A percentile compares a stretch with the other conserved stretches of the same genome.
Evolutionary conservation across 305 asterid genomes (phyloP).

Genomic region (Euphrasia arctica): DNA sequence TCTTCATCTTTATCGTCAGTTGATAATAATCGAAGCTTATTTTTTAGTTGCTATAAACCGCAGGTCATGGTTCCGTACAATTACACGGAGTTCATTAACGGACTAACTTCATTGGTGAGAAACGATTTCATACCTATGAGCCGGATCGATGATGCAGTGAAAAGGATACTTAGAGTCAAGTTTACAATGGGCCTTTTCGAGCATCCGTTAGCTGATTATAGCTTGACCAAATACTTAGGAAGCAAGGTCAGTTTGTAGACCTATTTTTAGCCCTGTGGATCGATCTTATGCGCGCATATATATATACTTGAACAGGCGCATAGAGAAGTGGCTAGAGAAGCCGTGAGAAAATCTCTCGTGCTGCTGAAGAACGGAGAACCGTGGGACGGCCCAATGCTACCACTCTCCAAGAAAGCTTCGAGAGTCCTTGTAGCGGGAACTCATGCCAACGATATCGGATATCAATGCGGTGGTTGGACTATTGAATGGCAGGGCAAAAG

Average conservation of each 20-base stretch:
- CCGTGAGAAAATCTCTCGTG: constrained; percentile 59
- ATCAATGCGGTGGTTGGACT: constrained; percentile 66
- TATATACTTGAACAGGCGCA: constrained; percentile 33
- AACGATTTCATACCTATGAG: constrained; percentile 42
- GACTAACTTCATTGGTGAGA: constrained; percentile 43
- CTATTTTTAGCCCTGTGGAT: not conserved
- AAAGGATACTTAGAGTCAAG: constrained; percentile 53
- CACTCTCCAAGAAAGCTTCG: constrained; percentile 43
- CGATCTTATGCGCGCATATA: not conserved
- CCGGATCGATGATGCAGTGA: constrained; percentile 56
- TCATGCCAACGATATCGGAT: constrained; percentile 48
- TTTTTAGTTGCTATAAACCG: constrained; percentile 1
- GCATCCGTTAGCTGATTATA: constrained; percentile 51
- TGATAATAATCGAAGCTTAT: not conserved
- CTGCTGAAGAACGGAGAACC: constrained; percentile 52
- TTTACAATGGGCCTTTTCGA: constrained; percentile 57
- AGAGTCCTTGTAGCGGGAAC: constrained; percentile 50
- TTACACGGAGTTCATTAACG: constrained; percentile 55
- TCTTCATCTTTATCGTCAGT: not conserved
- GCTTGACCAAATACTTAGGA: constrained; percentile 48
- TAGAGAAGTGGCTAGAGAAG: constrained; percentile 59
- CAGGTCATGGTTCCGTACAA: constrained; percentile 53
- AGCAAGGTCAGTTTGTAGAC: constrained; percentile 32
- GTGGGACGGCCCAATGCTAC: constrained; percentile 43
- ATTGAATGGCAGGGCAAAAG: constrained; percentile 52